Evolutionary conservation across 257 asterid species (phyloP).

Genomic region (Phtheirospermum japonicum): DNA sequence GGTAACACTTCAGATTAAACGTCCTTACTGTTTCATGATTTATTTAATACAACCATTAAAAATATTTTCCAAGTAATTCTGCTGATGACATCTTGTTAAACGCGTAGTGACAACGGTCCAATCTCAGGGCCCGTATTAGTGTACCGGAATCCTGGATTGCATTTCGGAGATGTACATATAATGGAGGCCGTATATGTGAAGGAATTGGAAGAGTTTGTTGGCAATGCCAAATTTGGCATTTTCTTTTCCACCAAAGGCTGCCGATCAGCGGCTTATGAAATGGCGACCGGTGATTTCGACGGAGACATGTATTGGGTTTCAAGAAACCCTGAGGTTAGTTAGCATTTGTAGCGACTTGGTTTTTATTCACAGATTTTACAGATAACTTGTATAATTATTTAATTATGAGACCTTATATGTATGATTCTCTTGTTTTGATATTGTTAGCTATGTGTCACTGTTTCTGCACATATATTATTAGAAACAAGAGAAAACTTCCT

Average conservation of each 20-base stretch:
- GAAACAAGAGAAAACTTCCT: neutral
- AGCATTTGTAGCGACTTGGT: slow-evolving; percentile 19
- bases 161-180: slow-evolving; percentile 75
- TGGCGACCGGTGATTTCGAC: slow-evolving; percentile 91
- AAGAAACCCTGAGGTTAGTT: slow-evolving; percentile 66
- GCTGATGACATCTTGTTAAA: slow-evolving; percentile 21
- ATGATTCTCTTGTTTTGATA: neutral
- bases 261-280: slow-evolving; percentile 75
- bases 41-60: slow-evolving; percentile 4
- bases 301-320: slow-evolving; percentile 90
- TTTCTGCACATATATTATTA: neutral
- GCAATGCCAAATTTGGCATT: slow-evolving; percentile 78
- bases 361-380: neutral
- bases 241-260: slow-evolving; percentile 79
- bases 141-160: slow-evolving; percentile 84
- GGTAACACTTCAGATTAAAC: neutral
- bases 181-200: slow-evolving; percentile 61
- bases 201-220: slow-evolving; percentile 60
- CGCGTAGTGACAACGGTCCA: slow-evolving; percentile 70
- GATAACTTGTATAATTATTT: neutral
- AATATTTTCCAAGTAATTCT: slow-evolving; percentile 4
- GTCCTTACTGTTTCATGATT: slow-evolving; percentile 4
- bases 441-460: neutral
- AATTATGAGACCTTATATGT: neutral
- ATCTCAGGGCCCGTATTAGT: slow-evolving; percentile 75